A percentile compares a stretch with the other conserved stretches of the same genome.
Evolutionary conservation across 2,329 filamentous ascomycete genomes (phyloP).

Genomic region (Plectosphaerella sp.): DNA sequence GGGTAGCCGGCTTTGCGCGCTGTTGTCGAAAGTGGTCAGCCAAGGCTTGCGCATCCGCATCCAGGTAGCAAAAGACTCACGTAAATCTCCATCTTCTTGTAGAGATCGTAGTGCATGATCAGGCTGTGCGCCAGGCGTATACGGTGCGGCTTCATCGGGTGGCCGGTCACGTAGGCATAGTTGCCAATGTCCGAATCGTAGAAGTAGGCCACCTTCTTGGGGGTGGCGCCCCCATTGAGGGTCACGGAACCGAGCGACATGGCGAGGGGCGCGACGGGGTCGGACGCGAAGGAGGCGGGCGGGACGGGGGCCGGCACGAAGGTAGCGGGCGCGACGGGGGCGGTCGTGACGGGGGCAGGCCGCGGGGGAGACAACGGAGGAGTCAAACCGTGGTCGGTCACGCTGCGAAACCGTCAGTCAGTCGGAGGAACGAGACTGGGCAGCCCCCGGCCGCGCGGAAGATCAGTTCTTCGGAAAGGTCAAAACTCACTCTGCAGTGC

Average conservation of each 20-base stretch:
- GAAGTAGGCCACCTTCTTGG: constrained; percentile 92
- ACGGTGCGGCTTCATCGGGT: constrained; percentile 98
- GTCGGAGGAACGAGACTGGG: too few relatives aligned
- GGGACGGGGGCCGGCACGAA: background rate
- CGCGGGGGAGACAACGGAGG: too few relatives aligned
- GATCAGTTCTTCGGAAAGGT: too few relatives aligned
- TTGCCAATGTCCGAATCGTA: constrained; percentile 98
- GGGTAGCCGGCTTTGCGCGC: constrained; percentile 81
- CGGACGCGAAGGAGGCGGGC: background rate
- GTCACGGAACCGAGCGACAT: constrained; percentile 37
- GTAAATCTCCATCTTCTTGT: constrained; percentile 96
- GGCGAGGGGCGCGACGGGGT: background rate
- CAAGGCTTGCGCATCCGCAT: constrained; percentile 26
- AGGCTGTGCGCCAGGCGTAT: constrained; percentile 92
- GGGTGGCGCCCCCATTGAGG: constrained; percentile 38
- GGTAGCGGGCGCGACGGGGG: background rate
- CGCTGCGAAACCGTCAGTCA: too few relatives aligned
- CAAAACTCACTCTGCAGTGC: too few relatives aligned
- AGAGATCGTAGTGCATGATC: constrained; percentile 92
- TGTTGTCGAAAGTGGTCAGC: constrained; percentile 25
- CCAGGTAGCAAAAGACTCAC: constrained; percentile 32
- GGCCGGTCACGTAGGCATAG: constrained; percentile 93
- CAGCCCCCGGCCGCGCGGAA: too few relatives aligned
- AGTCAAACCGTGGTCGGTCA: too few relatives aligned
- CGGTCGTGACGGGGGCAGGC: too few relatives aligned